Evolutionary conservation across 805 yeast species (phyloP).

Genomic region (Tetrapisispora arboricola): DNA sequence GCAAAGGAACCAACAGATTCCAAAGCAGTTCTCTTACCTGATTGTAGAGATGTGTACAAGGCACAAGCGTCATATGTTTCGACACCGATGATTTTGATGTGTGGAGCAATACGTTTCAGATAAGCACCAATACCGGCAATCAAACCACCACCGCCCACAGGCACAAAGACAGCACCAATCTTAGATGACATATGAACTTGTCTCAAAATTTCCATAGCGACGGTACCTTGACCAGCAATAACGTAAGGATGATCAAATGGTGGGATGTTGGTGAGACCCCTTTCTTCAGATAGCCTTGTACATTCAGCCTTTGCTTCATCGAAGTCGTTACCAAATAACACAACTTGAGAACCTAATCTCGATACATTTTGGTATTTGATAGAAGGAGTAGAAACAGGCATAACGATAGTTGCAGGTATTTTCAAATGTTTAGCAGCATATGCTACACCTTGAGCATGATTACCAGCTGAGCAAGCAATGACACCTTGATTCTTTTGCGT

Average conservation of each 20-base stretch:
- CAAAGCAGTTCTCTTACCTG: constrained; percentile 45
- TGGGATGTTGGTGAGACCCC: constrained; percentile 84
- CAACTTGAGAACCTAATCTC: constrained; percentile 89
- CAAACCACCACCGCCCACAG: constrained; percentile 97
- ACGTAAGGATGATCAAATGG: constrained; percentile 98
- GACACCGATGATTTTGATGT: constrained; percentile 88
- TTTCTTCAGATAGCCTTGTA: constrained; percentile 51
- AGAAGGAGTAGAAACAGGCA: constrained; percentile 96
- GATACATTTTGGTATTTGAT: constrained; percentile 89
- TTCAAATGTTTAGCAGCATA: constrained; percentile 75
- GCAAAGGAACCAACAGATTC: constrained; percentile 90
- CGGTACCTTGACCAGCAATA: constrained; percentile 98
- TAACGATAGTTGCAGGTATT: constrained; percentile 91
- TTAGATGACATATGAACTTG: constrained; percentile 61
- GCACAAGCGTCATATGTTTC: constrained; percentile 96
- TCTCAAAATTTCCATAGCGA: constrained; percentile 84
- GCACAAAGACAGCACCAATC: constrained; percentile 78
- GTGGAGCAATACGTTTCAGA: constrained; percentile 93
- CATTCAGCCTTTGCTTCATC: constrained; percentile 94
- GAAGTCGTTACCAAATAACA: constrained; percentile 85
- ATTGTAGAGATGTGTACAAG: constrained; percentile 58
- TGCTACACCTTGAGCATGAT: constrained; percentile 99
- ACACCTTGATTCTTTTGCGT: constrained; percentile 64
- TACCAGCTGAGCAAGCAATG: constrained; percentile 97
- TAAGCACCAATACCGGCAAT: constrained; percentile 86